phyloP scores from a whole-genome alignment of 2,329 filamentous ascomycete genomes.

The Aurifilum marmelostoma region DNA sequence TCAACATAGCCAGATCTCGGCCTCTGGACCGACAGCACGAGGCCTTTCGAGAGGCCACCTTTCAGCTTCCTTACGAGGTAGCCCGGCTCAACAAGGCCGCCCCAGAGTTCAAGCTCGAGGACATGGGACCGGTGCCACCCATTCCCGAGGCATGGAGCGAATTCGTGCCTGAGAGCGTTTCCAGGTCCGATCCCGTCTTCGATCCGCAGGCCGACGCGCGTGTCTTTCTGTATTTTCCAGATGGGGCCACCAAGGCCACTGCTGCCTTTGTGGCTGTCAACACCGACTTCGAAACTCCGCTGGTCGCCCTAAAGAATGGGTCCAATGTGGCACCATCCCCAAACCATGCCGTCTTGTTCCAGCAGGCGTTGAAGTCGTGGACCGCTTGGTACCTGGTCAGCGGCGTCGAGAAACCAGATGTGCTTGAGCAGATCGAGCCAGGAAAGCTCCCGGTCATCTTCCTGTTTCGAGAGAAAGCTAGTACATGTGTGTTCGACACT shows the following conservation, averaged over 20 bases:
- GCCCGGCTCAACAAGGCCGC: slow-evolving; percentile 15
- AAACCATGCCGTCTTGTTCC: not conserved
- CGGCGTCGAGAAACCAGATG: not conserved
- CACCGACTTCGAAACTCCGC: not conserved
- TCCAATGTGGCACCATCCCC: not conserved
- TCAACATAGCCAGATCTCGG: slow-evolving; percentile 4
- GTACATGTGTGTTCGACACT: not conserved
- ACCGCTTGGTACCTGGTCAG: not conserved
- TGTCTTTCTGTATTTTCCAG: slow-evolving; percentile 10
- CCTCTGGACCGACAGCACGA: not conserved
- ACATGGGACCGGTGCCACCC: not conserved
- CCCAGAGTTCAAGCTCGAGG: slow-evolving; percentile 7
- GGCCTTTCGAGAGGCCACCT: slow-evolving; percentile 9
- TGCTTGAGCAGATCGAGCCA: not conserved
- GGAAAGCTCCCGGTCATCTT: slow-evolving; percentile 10
- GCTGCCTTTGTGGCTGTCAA: slow-evolving; percentile 19
- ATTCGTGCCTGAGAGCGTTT: not conserved
- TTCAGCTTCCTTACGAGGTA: slow-evolving; percentile 14
- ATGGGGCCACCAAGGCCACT: not conserved
- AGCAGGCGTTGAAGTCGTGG: not conserved
- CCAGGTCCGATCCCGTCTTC: not conserved
- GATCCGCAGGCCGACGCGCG: not conserved
- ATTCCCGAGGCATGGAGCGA: not conserved
- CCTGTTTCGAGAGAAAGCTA: not conserved
- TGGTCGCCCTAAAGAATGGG: not conserved